A percentile compares a stretch with the other conserved stretches of the same genome.
These are phyloP conservation scores for Emericellopsis terricola DNA, from an alignment of 495 filamentous ascomycete genomes.

Conservation along the genomic window DNA sequence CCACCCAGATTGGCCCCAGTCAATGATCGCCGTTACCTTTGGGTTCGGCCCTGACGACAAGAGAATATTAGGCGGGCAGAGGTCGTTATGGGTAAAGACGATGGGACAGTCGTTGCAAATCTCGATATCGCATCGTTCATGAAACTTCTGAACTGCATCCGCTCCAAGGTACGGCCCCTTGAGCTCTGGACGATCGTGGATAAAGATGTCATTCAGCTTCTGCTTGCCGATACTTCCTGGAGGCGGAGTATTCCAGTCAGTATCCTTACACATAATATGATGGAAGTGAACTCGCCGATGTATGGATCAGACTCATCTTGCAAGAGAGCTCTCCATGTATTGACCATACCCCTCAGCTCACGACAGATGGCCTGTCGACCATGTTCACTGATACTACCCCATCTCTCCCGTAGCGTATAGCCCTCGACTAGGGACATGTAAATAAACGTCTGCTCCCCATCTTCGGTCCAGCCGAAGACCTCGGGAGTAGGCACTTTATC, in stretches of 20 bases:
- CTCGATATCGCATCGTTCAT: not conserved
- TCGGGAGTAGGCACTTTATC: conserved; percentile 2
- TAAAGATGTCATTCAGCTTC: conserved; percentile 6
- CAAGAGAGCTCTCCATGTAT: conserved; percentile 12
- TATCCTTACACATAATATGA: conserved; percentile 2
- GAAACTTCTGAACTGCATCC: conserved; percentile 5
- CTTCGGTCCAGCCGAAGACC: conserved; percentile 7
- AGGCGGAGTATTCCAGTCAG: conserved; percentile 2
- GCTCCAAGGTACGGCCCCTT: conserved; percentile 3
- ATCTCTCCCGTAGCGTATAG: conserved; percentile 10
- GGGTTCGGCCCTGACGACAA: conserved; percentile 13
- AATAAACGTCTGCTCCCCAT: conserved; percentile 9
- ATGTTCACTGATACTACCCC: conserved; percentile 8
- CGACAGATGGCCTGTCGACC: conserved; percentile 10
- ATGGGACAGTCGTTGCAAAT: conserved; percentile 13
- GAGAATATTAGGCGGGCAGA: conserved; percentile 28
- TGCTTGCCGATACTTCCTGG: conserved; percentile 10
- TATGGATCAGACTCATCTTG: conserved; percentile 6
- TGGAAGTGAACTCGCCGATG: not conserved
- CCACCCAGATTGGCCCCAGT: conserved; percentile 32
- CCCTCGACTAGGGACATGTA: conserved; percentile 12
- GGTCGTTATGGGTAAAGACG: conserved; percentile 27
- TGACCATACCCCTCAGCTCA: conserved; percentile 11
- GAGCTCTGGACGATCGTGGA: not conserved
- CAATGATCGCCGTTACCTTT: conserved; percentile 19